Base-by-base conservation (phyloP, 2,329 filamentous ascomycete genomes). In the Plenodomus biglobosus region DNA sequence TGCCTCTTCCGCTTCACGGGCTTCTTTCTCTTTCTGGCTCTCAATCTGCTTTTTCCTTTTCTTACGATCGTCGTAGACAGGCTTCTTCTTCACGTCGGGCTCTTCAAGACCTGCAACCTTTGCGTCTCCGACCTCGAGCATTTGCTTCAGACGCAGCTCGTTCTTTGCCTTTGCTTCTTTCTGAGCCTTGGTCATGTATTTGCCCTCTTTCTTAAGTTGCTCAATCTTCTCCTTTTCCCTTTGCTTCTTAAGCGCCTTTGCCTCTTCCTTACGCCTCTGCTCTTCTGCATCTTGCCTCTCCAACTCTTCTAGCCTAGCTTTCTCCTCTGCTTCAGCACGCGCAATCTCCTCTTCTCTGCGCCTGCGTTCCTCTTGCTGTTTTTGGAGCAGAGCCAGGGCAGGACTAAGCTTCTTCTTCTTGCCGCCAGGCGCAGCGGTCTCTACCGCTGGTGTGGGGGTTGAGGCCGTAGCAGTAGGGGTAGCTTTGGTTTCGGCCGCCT, bases 361-460 rank as follows among this genome's bases (percentile, higher is more conserved):
- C 48, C 81, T 81, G n/a, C 88, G 75, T 58, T 88, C 86, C 68
- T 94, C 90, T 69, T 94, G 90, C 71, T 92, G 87, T 75, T 87
- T 88, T 76, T 92, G 88, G 24, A 95, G 76, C 38, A 85, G 78
- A 40, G 83, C 80, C 38, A 95, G 79, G 46, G 86, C 85, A 46
- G 88, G 78, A 11, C 88, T 87, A 16, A 97, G 62, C 78, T 97
- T 99, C 84, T 95, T 97, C 67, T 86, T 87, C 79, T 96, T 96
- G 38, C 83, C 85, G 21, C 80, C 76, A 40, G 64, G 60, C 20
- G 72, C 61, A 21, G 73, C 66, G n/a, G 72, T 57, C 15, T 65
- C 68, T 13, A 65, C 40, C 13, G 60, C 49, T 13, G 64, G 53
- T n/a, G 64, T 46, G 38, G 63, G 46, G 16, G 69, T 61, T 30